phyloP scores from a whole-genome alignment of 2,329 filamentous ascomycete genomes.

The Sporothrix sp. region DNA sequence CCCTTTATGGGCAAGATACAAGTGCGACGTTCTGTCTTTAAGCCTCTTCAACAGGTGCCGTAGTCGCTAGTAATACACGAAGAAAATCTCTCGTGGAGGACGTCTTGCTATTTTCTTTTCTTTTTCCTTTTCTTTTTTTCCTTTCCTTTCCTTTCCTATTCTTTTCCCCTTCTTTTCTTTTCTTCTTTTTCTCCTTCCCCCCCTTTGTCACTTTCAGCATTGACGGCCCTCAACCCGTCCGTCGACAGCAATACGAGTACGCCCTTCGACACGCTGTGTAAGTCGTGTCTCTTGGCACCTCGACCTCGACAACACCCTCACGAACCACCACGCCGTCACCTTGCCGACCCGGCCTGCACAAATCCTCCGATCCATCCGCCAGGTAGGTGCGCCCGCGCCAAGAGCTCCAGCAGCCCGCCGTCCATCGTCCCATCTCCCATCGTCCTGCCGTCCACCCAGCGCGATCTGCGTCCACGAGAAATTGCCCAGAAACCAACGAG shows the following conservation, averaged over 20 bases:
- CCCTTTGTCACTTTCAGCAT: not conserved
- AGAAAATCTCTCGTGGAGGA: constrained; percentile 4
- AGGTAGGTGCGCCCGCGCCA: constrained; percentile 15
- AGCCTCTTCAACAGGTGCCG: too few species aligned
- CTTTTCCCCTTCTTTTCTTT: not conserved
- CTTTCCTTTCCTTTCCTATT: not conserved
- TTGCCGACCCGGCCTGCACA: not conserved
- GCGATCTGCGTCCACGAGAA: not conserved
- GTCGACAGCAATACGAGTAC: not conserved
- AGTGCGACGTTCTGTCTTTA: too few species aligned
- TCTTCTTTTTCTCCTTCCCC: not conserved
- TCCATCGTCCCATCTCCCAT: not conserved
- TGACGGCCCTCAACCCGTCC: not conserved
- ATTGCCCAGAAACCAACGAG: not conserved
- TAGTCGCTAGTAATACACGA: too few species aligned
- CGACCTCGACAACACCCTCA: not conserved
- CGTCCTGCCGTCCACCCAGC: constrained; percentile 2
- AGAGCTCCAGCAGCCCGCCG: constrained; percentile 1
- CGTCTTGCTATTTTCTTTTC: not conserved
- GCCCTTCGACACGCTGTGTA: not conserved
- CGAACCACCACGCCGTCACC: too few species aligned
- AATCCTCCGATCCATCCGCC: not conserved
- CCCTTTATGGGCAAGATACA: too few species aligned
- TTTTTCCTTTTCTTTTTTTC: not conserved
- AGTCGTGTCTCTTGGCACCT: constrained; percentile 6